A percentile compares a stretch with the other conserved stretches of the same genome.
phyloP scores from a whole-genome alignment of 345 rosid genomes.

The Microthlaspi erraticum region DNA sequence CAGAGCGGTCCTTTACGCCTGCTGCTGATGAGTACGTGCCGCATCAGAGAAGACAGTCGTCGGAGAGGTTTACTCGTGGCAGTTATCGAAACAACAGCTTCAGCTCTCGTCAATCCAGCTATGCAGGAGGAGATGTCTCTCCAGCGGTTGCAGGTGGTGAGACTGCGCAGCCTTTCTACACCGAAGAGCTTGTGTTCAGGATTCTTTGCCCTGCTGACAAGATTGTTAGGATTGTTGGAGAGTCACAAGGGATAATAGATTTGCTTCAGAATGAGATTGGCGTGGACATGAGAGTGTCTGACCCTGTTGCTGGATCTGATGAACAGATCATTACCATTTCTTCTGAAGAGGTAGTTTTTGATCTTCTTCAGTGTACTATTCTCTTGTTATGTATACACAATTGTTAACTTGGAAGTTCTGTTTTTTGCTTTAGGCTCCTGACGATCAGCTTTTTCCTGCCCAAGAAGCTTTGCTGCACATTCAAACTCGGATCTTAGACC shows the following conservation, averaged over 20 bases:
- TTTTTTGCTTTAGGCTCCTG: conserved; percentile 70
- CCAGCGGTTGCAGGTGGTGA: conserved; percentile 60
- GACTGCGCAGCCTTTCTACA: conserved; percentile 56
- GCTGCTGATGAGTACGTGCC: conserved; percentile 87
- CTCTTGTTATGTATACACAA: background rate
- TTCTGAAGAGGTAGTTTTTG: conserved; percentile 82
- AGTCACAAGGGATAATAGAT: conserved; percentile 74
- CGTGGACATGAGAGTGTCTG: conserved; percentile 83
- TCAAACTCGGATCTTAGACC: conserved; percentile 85
- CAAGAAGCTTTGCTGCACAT: conserved; percentile 99
- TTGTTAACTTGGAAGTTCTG: conserved; percentile 24
- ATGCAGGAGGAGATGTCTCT: conserved; percentile 45
- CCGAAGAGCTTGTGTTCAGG: conserved; percentile 85
- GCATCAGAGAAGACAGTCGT: conserved; percentile 61
- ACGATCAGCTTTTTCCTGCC: conserved; percentile 94
- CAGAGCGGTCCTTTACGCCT: conserved; percentile 68
- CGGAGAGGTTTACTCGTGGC: conserved; percentile 55
- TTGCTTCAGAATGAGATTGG: conserved; percentile 91
- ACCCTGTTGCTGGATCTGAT: conserved; percentile 82
- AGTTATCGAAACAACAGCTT: conserved; percentile 61
- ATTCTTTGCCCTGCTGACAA: conserved; percentile 91
- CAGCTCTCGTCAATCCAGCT: conserved; percentile 62
- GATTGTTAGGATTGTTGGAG: conserved; percentile 73
- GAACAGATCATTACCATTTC: conserved; percentile 84
- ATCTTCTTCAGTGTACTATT: background rate